Evolutionary conservation across 2,329 filamentous ascomycete genomes (phyloP).

Genomic region (Huntiella moniliformis): DNA sequence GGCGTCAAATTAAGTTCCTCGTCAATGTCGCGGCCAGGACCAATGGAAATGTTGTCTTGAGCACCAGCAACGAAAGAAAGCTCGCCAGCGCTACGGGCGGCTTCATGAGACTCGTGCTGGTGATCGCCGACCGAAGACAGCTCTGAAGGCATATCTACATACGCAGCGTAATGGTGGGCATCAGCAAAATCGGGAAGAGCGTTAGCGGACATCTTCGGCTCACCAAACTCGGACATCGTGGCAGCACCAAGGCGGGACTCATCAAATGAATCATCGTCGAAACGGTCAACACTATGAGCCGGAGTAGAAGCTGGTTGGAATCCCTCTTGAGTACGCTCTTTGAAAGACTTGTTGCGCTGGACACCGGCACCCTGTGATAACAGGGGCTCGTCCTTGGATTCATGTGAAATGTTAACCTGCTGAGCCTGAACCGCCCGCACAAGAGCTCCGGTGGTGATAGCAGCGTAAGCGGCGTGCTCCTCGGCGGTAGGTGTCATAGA

Average conservation of each 20-base stretch:
- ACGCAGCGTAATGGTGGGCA: conserved; percentile 58
- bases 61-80: conserved; percentile 10
- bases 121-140: conserved; percentile 59
- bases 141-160: conserved; percentile 43
- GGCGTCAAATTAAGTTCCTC: conserved; percentile 30
- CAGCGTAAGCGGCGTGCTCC: conserved; percentile 22
- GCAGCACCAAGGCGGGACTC: neutral
- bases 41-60: conserved; percentile 9
- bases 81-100: neutral
- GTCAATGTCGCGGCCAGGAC: conserved; percentile 2
- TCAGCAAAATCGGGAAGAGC: conserved; percentile 50
- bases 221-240: conserved; percentile 6
- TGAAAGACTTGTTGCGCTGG: conserved; percentile 44
- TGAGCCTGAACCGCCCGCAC: conserved; percentile 33
- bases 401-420: conserved; percentile 15
- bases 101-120: conserved; percentile 1
- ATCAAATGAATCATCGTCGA: conserved; percentile 25
- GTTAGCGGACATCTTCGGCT: conserved; percentile 44
- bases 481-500: conserved; percentile 34
- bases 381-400: conserved; percentile 17
- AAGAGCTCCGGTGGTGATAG: conserved; percentile 38
- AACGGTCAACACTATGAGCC: conserved; percentile 37
- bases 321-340: conserved; percentile 41
- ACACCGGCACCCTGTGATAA: conserved; percentile 26
- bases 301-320: conserved; percentile 36